Conservation (phyloP, 331 rosid genomes). For the Malus hybrid region DNA sequence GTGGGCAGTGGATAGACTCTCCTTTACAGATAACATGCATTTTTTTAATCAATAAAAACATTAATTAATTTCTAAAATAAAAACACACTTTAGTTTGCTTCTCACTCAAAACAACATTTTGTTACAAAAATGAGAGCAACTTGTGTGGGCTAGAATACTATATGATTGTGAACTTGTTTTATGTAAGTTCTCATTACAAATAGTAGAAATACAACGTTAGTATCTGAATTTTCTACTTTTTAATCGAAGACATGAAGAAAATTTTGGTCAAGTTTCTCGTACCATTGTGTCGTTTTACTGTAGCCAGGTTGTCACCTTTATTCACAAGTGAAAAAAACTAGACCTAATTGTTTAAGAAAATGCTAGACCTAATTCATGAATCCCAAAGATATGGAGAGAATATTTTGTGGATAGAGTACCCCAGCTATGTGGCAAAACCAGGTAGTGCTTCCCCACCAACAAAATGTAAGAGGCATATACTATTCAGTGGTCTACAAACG, state of each 20-base stretch:
- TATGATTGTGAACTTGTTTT: too few species aligned
- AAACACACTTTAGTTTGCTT: not conserved
- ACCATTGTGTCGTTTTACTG: too few species aligned
- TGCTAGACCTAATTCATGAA: not conserved
- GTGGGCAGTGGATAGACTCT: not conserved
- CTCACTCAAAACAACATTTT: not conserved
- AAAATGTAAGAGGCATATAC: not conserved
- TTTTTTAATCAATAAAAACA: not conserved
- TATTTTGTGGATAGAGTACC: not conserved
- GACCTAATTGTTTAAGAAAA: too few species aligned
- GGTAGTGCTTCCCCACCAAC: not conserved
- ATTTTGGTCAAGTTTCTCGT: too few species aligned
- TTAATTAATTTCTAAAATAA: not conserved
- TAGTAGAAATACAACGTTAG: too few species aligned
- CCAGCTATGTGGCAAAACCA: not conserved
- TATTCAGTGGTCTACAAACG: not conserved
- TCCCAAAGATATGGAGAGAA: not conserved
- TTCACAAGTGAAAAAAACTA: not conserved
- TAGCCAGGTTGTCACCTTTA: not conserved
- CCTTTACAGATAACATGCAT: not conserved
- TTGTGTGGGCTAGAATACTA: too few species aligned
- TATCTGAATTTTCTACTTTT: not conserved
- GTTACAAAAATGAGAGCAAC: too few species aligned
- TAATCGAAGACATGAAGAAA: not conserved
- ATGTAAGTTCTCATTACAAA: too few species aligned